Percentiles rank a stretch among this genome's conserved stretches.
Conservation (phyloP, 2,329 filamentous ascomycete species). For the Cercospora sp. region DNA sequence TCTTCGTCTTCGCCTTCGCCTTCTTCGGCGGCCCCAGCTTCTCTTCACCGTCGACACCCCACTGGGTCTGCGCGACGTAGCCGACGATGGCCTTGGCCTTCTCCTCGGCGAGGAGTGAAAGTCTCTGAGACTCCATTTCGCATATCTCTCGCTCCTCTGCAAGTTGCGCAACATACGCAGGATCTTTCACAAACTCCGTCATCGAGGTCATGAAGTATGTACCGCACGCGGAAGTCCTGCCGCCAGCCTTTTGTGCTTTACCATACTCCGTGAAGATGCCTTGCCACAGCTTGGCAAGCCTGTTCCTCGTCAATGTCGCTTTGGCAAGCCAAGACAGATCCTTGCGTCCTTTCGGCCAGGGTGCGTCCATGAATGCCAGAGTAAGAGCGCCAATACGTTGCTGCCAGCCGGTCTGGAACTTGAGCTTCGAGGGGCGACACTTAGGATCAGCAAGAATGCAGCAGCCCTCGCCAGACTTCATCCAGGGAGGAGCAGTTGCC, state of each 20-base stretch:
- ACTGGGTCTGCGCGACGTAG: not conserved
- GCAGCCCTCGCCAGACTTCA: not conserved
- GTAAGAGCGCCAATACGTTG: not conserved
- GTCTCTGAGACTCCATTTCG: not conserved
- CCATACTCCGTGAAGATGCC: not conserved
- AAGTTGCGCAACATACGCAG: not conserved
- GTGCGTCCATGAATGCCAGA: conserved; percentile 1
- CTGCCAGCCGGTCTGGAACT: not conserved
- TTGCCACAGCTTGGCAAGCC: not conserved
- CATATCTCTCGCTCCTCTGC: not conserved
- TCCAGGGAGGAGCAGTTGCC: not conserved
- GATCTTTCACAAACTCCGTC: not conserved
- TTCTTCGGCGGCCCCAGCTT: not conserved
- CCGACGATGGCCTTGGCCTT: not conserved
- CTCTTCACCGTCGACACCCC: not conserved
- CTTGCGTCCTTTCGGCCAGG: conserved; percentile 13
- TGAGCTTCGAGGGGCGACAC: not conserved
- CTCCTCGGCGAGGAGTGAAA: not conserved
- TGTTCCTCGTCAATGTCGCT: not conserved
- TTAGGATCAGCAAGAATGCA: not conserved
- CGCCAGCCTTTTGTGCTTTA: not conserved
- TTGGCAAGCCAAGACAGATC: not conserved
- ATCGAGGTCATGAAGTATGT: not conserved
- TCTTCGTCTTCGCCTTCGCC: not conserved
- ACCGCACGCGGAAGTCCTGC: not conserved